Evolutionary conservation across 768 basidiomycete genomes (phyloP).

Genomic region (Pisolithus albus): DNA sequence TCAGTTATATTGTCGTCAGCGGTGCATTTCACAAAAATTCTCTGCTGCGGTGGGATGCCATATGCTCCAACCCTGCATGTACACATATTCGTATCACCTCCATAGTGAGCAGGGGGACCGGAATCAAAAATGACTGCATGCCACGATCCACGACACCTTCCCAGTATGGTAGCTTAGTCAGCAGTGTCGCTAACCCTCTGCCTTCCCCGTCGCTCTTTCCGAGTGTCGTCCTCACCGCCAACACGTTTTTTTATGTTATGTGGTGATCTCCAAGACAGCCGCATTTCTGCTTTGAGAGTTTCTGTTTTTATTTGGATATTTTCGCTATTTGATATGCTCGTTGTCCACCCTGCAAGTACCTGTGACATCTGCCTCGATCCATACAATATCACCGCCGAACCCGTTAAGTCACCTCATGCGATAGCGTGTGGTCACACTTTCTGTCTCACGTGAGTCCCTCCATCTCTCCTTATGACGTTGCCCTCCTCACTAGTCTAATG

Average conservation of each 20-base stretch:
- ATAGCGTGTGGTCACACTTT: constrained; percentile 77
- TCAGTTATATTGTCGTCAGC: too few relatives aligned
- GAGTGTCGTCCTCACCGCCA: constrained; percentile 11
- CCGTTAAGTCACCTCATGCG: constrained; percentile 52
- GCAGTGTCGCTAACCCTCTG: constrained; percentile 3
- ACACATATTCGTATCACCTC: too few relatives aligned
- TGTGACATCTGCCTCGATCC: constrained; percentile 73
- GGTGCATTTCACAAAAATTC: too few relatives aligned
- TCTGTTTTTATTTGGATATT: constrained; percentile 11
- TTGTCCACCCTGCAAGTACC: constrained; percentile 61
- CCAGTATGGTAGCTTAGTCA: constrained; percentile 19
- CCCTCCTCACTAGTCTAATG: constrained; percentile 6
- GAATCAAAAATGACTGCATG: neutral
- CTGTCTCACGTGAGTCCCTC: constrained; percentile 50
- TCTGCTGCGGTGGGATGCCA: too few relatives aligned
- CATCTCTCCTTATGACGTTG: constrained; percentile 6
- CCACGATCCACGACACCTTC: constrained; percentile 10
- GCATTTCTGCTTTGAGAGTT: constrained; percentile 14
- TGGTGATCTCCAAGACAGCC: constrained; percentile 25
- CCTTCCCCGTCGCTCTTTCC: constrained; percentile 15
- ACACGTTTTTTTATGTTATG: constrained; percentile 28
- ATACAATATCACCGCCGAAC: constrained; percentile 45
- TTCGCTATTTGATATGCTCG: constrained; percentile 39
- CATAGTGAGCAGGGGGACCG: neutral
- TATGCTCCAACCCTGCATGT: too few relatives aligned